Evolutionary conservation across 75 land plant genomes (phyloP), one percentile per base, ranked within the genome.

Genomic region (Cryptomeria japonica): DNA sequence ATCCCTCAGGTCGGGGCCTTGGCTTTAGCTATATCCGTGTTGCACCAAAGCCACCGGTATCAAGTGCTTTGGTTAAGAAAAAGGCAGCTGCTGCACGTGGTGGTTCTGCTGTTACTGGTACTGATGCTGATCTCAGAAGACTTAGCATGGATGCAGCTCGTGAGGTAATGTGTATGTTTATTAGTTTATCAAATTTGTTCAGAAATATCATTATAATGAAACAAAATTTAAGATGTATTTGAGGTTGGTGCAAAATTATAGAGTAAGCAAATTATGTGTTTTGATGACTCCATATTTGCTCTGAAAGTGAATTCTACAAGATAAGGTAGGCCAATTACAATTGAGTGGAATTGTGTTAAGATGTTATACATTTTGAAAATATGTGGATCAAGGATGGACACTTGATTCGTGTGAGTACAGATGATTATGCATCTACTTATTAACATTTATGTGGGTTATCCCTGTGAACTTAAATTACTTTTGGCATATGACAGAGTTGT

Each of bases 131-230:
- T 91, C 94, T 98, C 14, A 97, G 99, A 31, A 94, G 99, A 51
- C 89, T 98, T 70, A 98, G 99, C 89, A 98, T 98, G 99, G 99
- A 97, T 84, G 97, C 97, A 84, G 99, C 99, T 53, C 91, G 97
- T 51, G 99, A 98, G 96, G 99, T 98, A 84, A 75, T 77, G 83
- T 41, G 2, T 68, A 3, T 41, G 76, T 19, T 51, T 31, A 73
- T 85, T n/a, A 68, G 9, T 25, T 42, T 82, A 0, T 79, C 44
- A 28, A 25, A 6, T 64, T 64, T 22, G 22, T 19, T 38, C 1
- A 0, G 39, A 79, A 79, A 39, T 39, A 37, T 15, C 25, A 19
- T 41, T 79, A 4, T 79, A 38, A 79, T 39, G 82, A 39, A 79
- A 19, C 6, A 16, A 32, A 79, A 22, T 0, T 11, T 49, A 49